A percentile compares a stretch with the other conserved stretches of the same genome.
Evolutionary conservation across 176 grass and related monocot genomes (phyloP).

Genomic region (Oryza coarctata): DNA sequence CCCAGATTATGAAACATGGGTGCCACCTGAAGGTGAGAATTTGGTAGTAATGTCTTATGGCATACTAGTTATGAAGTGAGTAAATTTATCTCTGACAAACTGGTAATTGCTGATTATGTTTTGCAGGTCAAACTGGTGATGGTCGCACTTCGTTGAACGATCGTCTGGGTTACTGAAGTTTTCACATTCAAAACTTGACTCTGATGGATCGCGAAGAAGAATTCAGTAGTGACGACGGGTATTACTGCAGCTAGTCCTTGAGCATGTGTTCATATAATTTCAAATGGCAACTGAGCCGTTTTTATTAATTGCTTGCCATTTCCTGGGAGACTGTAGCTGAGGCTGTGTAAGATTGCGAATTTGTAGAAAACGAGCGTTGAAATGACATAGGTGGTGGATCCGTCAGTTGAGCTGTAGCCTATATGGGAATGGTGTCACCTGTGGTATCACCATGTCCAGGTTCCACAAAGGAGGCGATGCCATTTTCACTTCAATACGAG

Average conservation of each 20-base stretch:
- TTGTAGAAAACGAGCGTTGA: not conserved
- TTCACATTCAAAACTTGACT: not conserved
- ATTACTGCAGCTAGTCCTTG: not conserved
- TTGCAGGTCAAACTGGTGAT: slow-evolving; percentile 96
- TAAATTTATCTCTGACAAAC: slow-evolving; percentile 9
- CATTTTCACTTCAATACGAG: not conserved
- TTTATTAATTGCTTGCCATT: not conserved
- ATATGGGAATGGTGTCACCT: not conserved
- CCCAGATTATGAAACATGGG: slow-evolving; percentile 75
- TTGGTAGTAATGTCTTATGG: slow-evolving; percentile 18
- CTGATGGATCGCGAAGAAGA: not conserved
- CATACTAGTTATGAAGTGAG: not conserved
- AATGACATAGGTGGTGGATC: not conserved
- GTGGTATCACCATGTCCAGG: not conserved
- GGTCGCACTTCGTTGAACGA: slow-evolving; percentile 89
- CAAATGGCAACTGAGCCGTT: not conserved
- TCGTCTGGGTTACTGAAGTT: slow-evolving; percentile 74
- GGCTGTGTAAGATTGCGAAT: not conserved
- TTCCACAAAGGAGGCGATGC: not conserved
- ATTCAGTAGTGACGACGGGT: not conserved
- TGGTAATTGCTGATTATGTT: slow-evolving; percentile 16
- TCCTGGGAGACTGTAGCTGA: not conserved
- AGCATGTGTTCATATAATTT: not conserved
- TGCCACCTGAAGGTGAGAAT: slow-evolving; percentile 82
- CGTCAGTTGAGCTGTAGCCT: not conserved